Evolutionary conservation across 345 rosid genomes (phyloP), one percentile per base, ranked within the genome.

Genomic region (Lumnitzera littorea): DNA sequence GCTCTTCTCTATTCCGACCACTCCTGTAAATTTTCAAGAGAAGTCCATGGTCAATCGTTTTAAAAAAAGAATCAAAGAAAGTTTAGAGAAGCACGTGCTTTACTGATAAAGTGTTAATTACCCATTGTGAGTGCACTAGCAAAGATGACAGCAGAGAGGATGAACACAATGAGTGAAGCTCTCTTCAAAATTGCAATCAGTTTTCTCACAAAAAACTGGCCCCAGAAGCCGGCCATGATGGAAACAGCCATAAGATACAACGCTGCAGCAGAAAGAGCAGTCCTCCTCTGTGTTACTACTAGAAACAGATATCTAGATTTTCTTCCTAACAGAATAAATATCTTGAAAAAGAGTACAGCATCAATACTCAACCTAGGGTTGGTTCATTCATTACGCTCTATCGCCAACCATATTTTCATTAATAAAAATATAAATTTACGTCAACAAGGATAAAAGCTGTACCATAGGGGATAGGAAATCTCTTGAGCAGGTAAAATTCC

Each of bases 71-170:
- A 20, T 24, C 31, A 23, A 20, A 13, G 15, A 53, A 36, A 36
- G 43, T 1, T 36, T 36, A 36, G 7, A 36, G 43, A 4, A 36
- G 9, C 1, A 4, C 43, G 43, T 4, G 43, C 10, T 36, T 36
- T 36, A 7, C 7, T 36, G 43, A 9, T 9, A 36, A 36, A 36
- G 43, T 36, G 43, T 36, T 36, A 8, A 10, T 55, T 81, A 84
- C 95, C 96, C 97, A 87, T 84, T 46, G 87, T 82, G 57, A 92
- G 68, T 57, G 96, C 96, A 72, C 91, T 85, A 0, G 84, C 94
- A 73, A 85, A 92, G 16, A 84, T 87, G 71, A 89, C 96, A 36
- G 80, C 87, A 15, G 91, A 85, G 27, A 87, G 97, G 66, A 89
- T 81, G 69, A 92, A 89, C 2, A 85, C 82, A 0, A 85, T 87